Base-by-base conservation (phyloP, 441 rosid genomes). In the Brassica hybrid region DNA sequence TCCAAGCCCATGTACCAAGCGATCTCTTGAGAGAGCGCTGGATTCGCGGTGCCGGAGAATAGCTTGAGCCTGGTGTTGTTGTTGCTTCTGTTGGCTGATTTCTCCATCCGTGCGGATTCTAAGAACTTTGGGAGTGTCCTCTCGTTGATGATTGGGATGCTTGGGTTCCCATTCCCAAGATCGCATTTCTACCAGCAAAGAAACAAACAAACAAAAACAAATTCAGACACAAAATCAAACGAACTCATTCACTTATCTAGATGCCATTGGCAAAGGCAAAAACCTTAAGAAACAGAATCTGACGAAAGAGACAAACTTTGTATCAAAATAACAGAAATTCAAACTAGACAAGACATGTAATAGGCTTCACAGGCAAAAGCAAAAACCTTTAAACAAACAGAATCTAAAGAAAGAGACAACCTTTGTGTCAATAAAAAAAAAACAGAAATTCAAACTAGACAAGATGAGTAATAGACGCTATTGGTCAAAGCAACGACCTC, bases 1-100 rank as follows among this genome's bases (percentile, higher is more conserved):
- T 87, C 86, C 78, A 90, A 56, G 8, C 94, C 94, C 94, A 90
- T 90, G 71, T 85, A 90, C 74, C 94, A 87, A 63, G 91, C 87
- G 69, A 90, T 84, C 83, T 90, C 94, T 83, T 85, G 86, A 30
- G 91, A 72, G 67, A 89, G 91, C 1, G 84, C 83, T 69, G 94
- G 87, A 80, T 89, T 88, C 7, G 94, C 94, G 1, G 94, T 81
- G 67, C 96, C 96, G 1, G 93, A 89, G 73, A 89, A 91, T 79
- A 93, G 38, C 77, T 86, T 89, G 45, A 93, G 83, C 82, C 81
- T 85, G 5, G 78, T 48, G 58, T 8, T 38, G n/a, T n/a, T n/a
- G 12, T 75, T 81, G 27, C 58, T 76, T 67, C 86, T 85, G 72
- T 69, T 76, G 21, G 77, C 89, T 0, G 84, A 43, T 59, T 83